Evolutionary conservation across 192 early-diverging fungal species (phyloP), one percentile per base, ranked within the genome.

Genomic region (Coemansia sp.): DNA sequence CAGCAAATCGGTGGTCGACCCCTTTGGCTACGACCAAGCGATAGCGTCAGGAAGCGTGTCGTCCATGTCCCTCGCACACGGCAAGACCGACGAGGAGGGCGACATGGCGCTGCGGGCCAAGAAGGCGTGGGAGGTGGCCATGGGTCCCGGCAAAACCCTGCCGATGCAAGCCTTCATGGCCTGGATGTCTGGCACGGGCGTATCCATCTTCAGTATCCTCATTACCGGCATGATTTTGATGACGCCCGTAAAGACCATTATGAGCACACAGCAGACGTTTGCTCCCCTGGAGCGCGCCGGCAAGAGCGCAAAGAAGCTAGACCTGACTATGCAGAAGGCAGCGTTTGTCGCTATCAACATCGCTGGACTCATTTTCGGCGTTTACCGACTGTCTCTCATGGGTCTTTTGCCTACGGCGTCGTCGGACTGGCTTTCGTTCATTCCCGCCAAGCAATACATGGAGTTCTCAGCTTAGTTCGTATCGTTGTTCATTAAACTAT

Each of bases 91-190:
- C 13, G 64, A 67, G 16, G 56, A 61, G 31, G 62, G 69, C 18
- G 83, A 84, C 21, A 38, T 61, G 26, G 66, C 47, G 12, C 57
- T 84, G 37, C 77, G 77, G 14, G 50, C 72, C 26, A 84, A 98
- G 89, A 98, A 95, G 90, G 96, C 95, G 36, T 99, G 95, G 94
- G 97, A 99, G 69, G 87, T 90, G 26, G 95, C 96, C 6, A 79
- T 96, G 42, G 88, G 83, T 1, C 92, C 93, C 6, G 93, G 88
- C 52, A 98, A 98, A 73, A 88, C 88, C 34, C 88, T 97, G 23
- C 97, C 97, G 1, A 98, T 99, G 96, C 92, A 98, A 52, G 92
- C 84, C 20, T 90, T 99, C 70, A 99, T 99, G 98, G 87, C 98
- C 26, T 99, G 92, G 85, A 99, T 99, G 98, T 93, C 90, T 23